Base-by-base conservation (phyloP, 2,329 filamentous ascomycete genomes). In the Cladosporium sp. region DNA sequence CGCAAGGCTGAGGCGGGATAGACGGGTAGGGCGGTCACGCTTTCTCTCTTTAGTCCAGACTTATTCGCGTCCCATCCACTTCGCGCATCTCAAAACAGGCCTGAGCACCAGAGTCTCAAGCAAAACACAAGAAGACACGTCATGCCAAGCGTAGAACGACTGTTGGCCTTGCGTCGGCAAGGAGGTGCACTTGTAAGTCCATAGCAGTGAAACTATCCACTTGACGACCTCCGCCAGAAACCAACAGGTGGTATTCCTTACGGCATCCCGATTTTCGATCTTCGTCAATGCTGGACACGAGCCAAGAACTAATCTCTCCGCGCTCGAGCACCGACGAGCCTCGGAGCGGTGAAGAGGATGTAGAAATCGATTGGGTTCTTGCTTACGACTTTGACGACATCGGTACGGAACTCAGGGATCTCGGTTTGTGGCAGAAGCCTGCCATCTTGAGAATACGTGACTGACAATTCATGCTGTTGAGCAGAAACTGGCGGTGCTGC, bases 311-410 rank as follows among this genome's bases (percentile, higher is more conserved):
- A 12, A 34, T 64, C 36, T 64, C 61, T 28, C 61, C 61, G 15
- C 61, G 61, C 24, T 64, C 61, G 15, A 64, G 61, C n/a, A 64
- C 36, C 32, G 61, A 64, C 6, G 61, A 64, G 61, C 49, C 61
- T 55, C 61, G 61, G 7, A 44, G 49, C 18, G 61, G 61, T 18
- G 61, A 64, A 28, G 61, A 57, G n/a, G 61, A 64, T 21, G 51
- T 64, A 26, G 61, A 64, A 47, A 64, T 64, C 28, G 61, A 64
- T n/a, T 64, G 61, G 61, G 61, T 64, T 14, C 61, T 64, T 47
- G 36, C 61, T n/a, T 64, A 64, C 34, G 51, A 64, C 61, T 64
- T 64, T 26, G 61, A 57, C 49, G 61, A 64, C 26, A 55, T 64
- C 15, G 61, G 61, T 64, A 64, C 61, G 61, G 51, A 44, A 34